Base-by-base conservation (phyloP, 805 yeast genomes). In the Monosporozyma unispora region DNA sequence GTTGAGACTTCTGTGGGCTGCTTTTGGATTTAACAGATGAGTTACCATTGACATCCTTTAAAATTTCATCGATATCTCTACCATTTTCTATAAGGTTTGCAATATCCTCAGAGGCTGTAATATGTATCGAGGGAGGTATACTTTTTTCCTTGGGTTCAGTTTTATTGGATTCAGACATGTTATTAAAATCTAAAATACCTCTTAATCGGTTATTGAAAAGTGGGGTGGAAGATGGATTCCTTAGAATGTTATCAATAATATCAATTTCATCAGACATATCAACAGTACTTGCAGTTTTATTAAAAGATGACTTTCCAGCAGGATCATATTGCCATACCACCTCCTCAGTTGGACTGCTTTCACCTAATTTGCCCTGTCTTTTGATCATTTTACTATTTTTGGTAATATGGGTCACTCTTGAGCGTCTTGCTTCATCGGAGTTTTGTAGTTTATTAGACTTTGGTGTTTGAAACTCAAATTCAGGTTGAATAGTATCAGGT, bases 301-400 rank as follows among this genome's bases (percentile, higher is more conserved):
- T 61, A 2, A 53, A 49, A 4, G 42, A 40, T 29, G 50, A 54
- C 23, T 50, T 53, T 22, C 51, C 47, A 2, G 29, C 37, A 2
- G 70, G 70, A 7, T 61, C 59, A 43, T 62, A 62, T 16, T 54
- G 55, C 70, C 70, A 66, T 9, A 64, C 57, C 2, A 66, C 67
- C 48, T 62, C 64, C 41, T 64, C 68, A 12, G 62, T 44, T 21
- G 57, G 55, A 1, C 50, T 52, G 18, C 53, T 52, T 14, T 41
- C 50, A 41, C 50, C 22, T 4, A 21, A 16, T 21, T 21, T 39
- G 12, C 35, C 50, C 37, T 41, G 27, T 4, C 21, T 35, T 37
- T 18, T 25, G 9, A 5, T 21, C 19, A 21, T 3, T 14, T 18
- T 44, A 11, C 10, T 5, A 39, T 21, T 10, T 12, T 39, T 39